phyloP scores from a whole-genome alignment of 2,329 filamentous ascomycete genomes.

The Beauveria sp. region DNA sequence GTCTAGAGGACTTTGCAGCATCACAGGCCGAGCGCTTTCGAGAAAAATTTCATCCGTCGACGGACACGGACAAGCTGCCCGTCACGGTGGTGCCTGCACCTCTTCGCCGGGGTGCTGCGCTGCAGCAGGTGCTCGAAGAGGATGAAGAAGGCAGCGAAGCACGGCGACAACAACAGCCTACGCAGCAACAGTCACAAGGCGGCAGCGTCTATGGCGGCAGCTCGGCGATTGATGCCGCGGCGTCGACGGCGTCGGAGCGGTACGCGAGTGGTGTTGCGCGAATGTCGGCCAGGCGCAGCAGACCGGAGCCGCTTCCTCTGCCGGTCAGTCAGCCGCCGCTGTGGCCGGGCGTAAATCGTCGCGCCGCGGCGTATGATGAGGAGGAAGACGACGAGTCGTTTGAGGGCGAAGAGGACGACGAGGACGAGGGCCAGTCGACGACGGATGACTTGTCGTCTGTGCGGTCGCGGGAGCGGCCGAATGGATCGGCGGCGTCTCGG shows the following conservation, averaged over 20 bases:
- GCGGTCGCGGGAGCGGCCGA: slow-evolving; percentile 1
- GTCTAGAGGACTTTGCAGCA: slow-evolving; percentile 54
- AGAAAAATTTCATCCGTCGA: slow-evolving; percentile 46
- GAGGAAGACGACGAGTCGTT: slow-evolving; percentile 23
- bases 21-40: slow-evolving; percentile 53
- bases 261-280: slow-evolving; percentile 5
- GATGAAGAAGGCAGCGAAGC: slow-evolving; percentile 25
- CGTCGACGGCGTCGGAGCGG: neutral
- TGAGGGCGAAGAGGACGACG: slow-evolving; percentile 26
- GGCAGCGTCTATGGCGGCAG: slow-evolving; percentile 1
- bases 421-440: slow-evolving; percentile 22
- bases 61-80: slow-evolving; percentile 47
- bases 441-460: slow-evolving; percentile 17
- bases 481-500: neutral
- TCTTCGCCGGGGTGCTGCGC: slow-evolving; percentile 45
- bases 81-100: slow-evolving; percentile 56
- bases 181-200: neutral
- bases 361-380: slow-evolving; percentile 25
- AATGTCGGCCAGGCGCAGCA: slow-evolving; percentile 18
- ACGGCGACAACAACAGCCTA: neutral
- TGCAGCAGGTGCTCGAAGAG: slow-evolving; percentile 50
- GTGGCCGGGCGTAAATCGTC: slow-evolving; percentile 33
- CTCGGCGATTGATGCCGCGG: slow-evolving; percentile 1
- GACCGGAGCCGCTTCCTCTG: slow-evolving; percentile 11
- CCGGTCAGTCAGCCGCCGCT: slow-evolving; percentile 30